Evolutionary conservation across 352 stramenopile species (phyloP).

Genomic region (Phytopythium cucurbitacearum): DNA sequence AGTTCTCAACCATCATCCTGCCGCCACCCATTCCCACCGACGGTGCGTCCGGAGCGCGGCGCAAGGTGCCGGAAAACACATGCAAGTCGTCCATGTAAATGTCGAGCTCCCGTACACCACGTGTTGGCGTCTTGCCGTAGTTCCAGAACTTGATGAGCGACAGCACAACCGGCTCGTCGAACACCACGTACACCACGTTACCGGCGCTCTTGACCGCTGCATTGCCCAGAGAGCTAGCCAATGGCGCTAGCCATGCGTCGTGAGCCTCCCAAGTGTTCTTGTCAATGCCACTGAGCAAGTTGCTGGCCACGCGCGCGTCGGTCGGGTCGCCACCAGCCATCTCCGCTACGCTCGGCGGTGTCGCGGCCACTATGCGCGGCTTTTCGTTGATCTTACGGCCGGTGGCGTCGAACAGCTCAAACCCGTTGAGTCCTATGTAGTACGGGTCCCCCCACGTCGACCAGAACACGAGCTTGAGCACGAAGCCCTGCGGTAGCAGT

Average conservation of each 20-base stretch:
- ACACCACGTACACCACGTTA: constrained; percentile 73
- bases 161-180: constrained; percentile 62
- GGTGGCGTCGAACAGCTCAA: constrained; percentile 72
- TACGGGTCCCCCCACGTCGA: constrained; percentile 83
- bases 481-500: constrained; percentile 76
- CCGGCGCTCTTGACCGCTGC: constrained; percentile 14
- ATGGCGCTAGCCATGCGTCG: constrained; percentile 67
- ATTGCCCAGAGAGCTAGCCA: constrained; percentile 62
- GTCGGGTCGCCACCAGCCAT: constrained; percentile 17
- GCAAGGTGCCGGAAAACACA: constrained; percentile 63
- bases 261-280: constrained; percentile 77
- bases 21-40: constrained; percentile 13
- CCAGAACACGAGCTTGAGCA: constrained; percentile 84
- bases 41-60: constrained; percentile 29
- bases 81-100: constrained; percentile 87
- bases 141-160: constrained; percentile 90
- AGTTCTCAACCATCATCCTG: constrained; percentile 50
- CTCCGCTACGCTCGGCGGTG: constrained; percentile 57
- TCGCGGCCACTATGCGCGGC: constrained; percentile 38
- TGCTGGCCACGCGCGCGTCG: constrained; percentile 49
- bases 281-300: constrained; percentile 57
- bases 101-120: constrained; percentile 78
- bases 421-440: constrained; percentile 75
- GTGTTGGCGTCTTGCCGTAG: constrained; percentile 82
- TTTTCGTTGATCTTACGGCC: constrained; percentile 33